These are phyloP conservation scores for Debaryomyces maramus DNA, from an alignment of 805 yeast genomes.

Conservation along the genomic window DNA sequence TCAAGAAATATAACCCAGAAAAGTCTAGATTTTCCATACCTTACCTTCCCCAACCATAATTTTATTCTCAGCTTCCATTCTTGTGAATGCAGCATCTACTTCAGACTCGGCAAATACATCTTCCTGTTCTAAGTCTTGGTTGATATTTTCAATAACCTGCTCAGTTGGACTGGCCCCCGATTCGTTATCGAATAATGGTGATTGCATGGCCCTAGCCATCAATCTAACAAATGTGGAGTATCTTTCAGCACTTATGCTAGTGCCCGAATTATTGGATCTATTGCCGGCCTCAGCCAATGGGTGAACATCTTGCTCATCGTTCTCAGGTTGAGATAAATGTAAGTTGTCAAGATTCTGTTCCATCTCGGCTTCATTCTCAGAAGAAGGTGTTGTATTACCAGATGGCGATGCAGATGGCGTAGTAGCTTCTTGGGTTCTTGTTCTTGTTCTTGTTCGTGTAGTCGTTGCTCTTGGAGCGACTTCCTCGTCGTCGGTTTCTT, in stretches of 20 bases:
- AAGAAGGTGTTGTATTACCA: not conserved
- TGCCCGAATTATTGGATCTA: conserved; percentile 18
- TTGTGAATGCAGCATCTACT: conserved; percentile 29
- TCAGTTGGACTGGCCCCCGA: conserved; percentile 33
- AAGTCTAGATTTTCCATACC: conserved; percentile 33
- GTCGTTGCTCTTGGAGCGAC: conserved; percentile 14
- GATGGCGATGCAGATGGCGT: conserved; percentile 2
- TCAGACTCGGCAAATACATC: conserved; percentile 34
- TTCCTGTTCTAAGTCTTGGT: conserved; percentile 39
- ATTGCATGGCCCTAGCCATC: conserved; percentile 32
- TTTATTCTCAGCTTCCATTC: conserved; percentile 37
- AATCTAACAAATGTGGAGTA: conserved; percentile 28
- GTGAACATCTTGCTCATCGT: conserved; percentile 10
- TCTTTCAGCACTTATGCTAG: conserved; percentile 32
- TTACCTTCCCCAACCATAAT: conserved; percentile 40
- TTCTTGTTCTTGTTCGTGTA: conserved; percentile 19
- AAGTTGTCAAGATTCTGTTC: conserved; percentile 29
- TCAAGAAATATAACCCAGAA: not conserved
- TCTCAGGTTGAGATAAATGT: conserved; percentile 25
- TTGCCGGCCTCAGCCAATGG: conserved; percentile 26
- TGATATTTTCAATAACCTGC: conserved; percentile 30
- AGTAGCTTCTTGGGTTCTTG: conserved; percentile 2
- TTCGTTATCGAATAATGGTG: conserved; percentile 34
- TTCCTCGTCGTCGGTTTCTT: conserved; percentile 14
- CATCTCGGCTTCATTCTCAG: conserved; percentile 14